Base-by-base conservation (phyloP, 176 grass and related monocot species). In the Melocanna baccifera region DNA sequence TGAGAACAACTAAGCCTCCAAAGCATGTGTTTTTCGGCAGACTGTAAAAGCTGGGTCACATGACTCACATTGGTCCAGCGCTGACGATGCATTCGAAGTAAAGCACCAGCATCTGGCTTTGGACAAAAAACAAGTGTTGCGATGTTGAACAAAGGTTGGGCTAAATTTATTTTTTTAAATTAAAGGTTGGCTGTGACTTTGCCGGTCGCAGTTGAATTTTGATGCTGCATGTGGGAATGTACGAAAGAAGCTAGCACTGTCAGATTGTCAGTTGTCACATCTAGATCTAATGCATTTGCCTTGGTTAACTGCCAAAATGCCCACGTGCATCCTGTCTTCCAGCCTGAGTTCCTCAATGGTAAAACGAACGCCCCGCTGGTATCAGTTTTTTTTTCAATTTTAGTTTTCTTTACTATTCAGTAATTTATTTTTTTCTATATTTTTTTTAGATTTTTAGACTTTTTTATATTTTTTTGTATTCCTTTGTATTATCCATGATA, bases 51-150 rank as follows among this genome's bases (percentile, higher is more conserved):
- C 46, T 32, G 5, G 23, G 41, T 36, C 12, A 20, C 62, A 2
- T 32, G 5, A 18, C 41, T 36, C 12, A 20, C 62, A 2, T 52
- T 11, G 29, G 20, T 12, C 78, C 65, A 72, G 9, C 20, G 25
- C 1, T 40, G 88, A 72, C 89, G 84, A 87, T 87, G 84, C 59
- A 10, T 79, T 90, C 84, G 67, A 90, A 84, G 88, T 29, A 22
- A 64, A 77, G 47, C 47, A 6, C 39, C 73, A 82, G 48, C 73
- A 57, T 73, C 74, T 63, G 46, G 78, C 78, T 86, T 81, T 81
- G 18, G 78, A 71, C 73, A 25, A 66, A 77, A 25, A 51, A 20
- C n/a, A 75, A 40, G 22, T 16, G 37, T 61, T 7, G 39, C 5
- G 0, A 22, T 64, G 69, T 39, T 40, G 29, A 39, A 29, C 68